A percentile compares a stretch with the other conserved stretches of the same genome.
These are phyloP conservation scores for Draba incana DNA, from an alignment of 345 rosid species.

Conservation along the genomic window DNA sequence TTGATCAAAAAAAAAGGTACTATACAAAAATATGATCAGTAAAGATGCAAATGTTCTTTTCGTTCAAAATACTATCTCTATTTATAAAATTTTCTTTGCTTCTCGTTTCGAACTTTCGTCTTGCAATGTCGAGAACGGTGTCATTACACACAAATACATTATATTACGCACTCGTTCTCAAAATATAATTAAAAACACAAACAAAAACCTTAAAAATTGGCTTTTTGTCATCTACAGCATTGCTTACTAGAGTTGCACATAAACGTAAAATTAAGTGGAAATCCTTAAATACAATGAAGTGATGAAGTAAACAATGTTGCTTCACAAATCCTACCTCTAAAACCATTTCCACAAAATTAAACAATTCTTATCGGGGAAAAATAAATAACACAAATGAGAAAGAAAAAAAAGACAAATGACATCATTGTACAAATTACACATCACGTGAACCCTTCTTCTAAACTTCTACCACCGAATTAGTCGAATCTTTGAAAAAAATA, in stretches of 20 bases:
- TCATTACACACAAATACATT: not conserved
- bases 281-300: not conserved
- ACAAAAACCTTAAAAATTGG: not conserved
- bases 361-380: not conserved
- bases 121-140: slow-evolving; percentile 10
- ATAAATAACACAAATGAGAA: not conserved
- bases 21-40: not conserved
- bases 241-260: slow-evolving; percentile 4
- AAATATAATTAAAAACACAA: not conserved
- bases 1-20: no score
- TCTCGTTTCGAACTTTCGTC: not conserved
- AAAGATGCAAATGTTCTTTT: not conserved
- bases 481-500: slow-evolving; percentile 15
- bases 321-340: not conserved
- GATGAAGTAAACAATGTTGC: slow-evolving; percentile 3
- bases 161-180: not conserved
- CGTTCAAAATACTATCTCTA: no score
- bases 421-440: slow-evolving; percentile 30
- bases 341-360: not conserved
- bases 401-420: slow-evolving; percentile 12
- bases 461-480: not conserved
- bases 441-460: slow-evolving; percentile 32
- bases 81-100: not conserved
- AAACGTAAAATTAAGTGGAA: slow-evolving; percentile 10
- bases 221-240: not conserved